Percentiles rank a stretch among this genome's conserved stretches.
Evolutionary conservation across 768 basidiomycete species (phyloP).

Genomic region (Hypsizygus marmoreus): DNA sequence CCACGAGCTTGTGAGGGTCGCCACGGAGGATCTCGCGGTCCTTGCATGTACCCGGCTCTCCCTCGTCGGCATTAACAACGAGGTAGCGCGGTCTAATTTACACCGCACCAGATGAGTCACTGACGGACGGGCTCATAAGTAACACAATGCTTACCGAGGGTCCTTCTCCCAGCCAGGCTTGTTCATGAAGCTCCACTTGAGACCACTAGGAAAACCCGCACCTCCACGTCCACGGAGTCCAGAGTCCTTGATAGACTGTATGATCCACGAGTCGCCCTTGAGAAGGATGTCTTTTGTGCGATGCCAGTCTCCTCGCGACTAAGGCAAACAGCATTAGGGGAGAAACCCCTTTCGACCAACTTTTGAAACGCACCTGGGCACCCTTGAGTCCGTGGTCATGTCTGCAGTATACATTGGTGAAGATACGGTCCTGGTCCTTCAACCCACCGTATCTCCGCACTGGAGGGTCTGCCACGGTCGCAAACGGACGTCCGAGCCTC

Average conservation of each 20-base stretch:
- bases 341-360: neutral
- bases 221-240: conserved; percentile 95
- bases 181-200: conserved; percentile 99
- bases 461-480: conserved; percentile 82
- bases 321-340: conserved; percentile 5
- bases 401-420: conserved; percentile 85
- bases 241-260: conserved; percentile 93
- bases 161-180: conserved; percentile 99
- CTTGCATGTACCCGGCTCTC: conserved; percentile 98
- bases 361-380: conserved; percentile 69
- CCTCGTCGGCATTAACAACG: conserved; percentile 98
- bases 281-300: conserved; percentile 93
- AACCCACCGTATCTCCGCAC: conserved; percentile 91
- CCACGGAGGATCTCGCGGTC: conserved; percentile 98
- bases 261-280: conserved; percentile 98
- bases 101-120: neutral
- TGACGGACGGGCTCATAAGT: neutral
- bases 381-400: conserved; percentile 95
- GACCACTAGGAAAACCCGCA: conserved; percentile 93
- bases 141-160: conserved; percentile 54
- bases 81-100: conserved; percentile 82
- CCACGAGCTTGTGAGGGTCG: conserved; percentile 97
- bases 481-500: conserved; percentile 49
- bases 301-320: conserved; percentile 98
- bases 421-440: conserved; percentile 93